Percentiles rank a stretch among this genome's conserved stretches.
Evolutionary conservation across 2,329 filamentous ascomycete species (phyloP).

Genomic region (Penicillium fuscoglaucum): DNA sequence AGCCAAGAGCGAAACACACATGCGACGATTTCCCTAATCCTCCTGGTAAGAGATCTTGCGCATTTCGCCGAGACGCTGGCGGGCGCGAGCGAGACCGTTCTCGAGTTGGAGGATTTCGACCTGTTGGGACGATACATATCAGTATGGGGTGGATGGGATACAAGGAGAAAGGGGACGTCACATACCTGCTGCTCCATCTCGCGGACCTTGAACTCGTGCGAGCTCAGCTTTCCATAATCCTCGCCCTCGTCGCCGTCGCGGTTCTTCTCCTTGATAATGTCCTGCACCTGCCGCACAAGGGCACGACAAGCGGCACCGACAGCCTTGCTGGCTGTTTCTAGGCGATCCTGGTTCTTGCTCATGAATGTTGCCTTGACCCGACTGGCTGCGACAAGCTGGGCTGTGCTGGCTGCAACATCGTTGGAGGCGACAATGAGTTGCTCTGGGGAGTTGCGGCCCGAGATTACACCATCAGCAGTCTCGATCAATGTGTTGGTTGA

Average conservation of each 20-base stretch:
- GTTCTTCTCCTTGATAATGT: constrained; percentile 85
- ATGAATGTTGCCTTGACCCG: constrained; percentile 98
- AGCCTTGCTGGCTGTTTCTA: constrained; percentile 89
- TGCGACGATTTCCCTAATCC: constrained; percentile 48
- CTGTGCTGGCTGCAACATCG: constrained; percentile 92
- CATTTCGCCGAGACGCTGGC: constrained; percentile 91
- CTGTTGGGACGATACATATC: constrained; percentile 48
- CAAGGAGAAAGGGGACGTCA: constrained; percentile 24
- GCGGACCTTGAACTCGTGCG: constrained; percentile 95
- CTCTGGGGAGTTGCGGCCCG: constrained; percentile 86
- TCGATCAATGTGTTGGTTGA: constrained; percentile 97
- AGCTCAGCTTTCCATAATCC: constrained; percentile 84
- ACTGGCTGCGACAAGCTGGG: constrained; percentile 91
- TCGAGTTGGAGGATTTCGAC: constrained; percentile 97
- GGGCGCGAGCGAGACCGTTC: constrained; percentile 76
- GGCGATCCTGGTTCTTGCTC: constrained; percentile 89
- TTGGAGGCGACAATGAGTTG: constrained; percentile 98
- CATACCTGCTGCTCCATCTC: constrained; percentile 99
- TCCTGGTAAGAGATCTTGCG: constrained; percentile 94
- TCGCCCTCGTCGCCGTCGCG: constrained; percentile 74
- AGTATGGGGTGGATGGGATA: constrained; percentile 8
- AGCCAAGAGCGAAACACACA: neutral
- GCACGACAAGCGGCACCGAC: constrained; percentile 85
- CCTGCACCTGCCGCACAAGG: constrained; percentile 89
- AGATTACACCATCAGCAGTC: constrained; percentile 94